These are phyloP conservation scores for Astragalus membranaceus DNA, from an alignment of 306 rosid species.

Conservation along the genomic window DNA sequence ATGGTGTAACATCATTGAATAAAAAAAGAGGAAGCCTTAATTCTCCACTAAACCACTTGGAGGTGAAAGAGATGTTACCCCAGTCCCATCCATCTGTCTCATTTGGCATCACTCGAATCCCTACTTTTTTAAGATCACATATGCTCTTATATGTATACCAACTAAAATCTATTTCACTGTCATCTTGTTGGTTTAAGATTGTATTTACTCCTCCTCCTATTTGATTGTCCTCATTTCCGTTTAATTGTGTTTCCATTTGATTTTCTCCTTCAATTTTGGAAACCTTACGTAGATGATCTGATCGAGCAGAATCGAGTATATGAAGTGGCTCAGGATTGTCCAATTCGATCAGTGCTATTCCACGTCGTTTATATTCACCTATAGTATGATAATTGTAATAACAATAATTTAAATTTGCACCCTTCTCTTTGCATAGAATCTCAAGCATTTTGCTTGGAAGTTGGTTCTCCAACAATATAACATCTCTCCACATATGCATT, in stretches of 20 bases:
- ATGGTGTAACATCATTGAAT: neutral
- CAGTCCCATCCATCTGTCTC: neutral
- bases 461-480: neutral
- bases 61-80: neutral
- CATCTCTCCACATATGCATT: neutral
- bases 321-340: neutral
- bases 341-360: neutral
- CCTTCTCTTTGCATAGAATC: neutral
- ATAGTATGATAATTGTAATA: rapidly evolving
- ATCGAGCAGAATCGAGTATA: neutral
- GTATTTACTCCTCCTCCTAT: no score
- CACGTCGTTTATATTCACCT: neutral
- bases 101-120: neutral
- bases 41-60: constrained; percentile 6
- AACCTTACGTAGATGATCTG: rapidly evolving
- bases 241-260: neutral
- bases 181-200: neutral
- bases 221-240: neutral
- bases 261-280: neutral
- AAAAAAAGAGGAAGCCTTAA: neutral
- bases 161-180: neutral
- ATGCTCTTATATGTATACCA: neutral
- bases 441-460: neutral
- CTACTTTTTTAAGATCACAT: neutral
- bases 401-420: neutral